Conservation (phyloP, 1,284 basidiomycete genomes). For the Boletus smithii region DNA sequence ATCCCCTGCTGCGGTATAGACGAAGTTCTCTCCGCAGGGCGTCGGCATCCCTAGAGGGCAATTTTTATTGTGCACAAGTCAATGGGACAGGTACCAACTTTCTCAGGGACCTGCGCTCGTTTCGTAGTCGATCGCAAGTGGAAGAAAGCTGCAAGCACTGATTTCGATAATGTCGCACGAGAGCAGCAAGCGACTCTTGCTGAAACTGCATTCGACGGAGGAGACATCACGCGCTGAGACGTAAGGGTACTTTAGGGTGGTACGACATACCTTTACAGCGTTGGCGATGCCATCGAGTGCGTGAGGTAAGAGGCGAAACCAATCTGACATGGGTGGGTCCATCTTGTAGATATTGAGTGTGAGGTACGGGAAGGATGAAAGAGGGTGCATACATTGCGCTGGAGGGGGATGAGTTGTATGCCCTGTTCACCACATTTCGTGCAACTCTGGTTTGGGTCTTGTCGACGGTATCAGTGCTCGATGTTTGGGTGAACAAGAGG, state of each 20-base stretch:
- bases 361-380: background rate
- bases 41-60: slow-evolving; percentile 44
- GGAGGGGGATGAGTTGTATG: slow-evolving; percentile 69
- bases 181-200: slow-evolving; percentile 65
- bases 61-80: slow-evolving; percentile 7
- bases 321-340: slow-evolving; percentile 72
- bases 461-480: background rate
- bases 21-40: slow-evolving; percentile 50
- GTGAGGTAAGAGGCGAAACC: slow-evolving; percentile 65
- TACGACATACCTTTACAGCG: slow-evolving; percentile 56
- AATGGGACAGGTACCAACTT: slow-evolving; percentile 41
- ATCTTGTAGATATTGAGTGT: slow-evolving; percentile 43
- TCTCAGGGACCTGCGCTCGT: slow-evolving; percentile 48
- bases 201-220: slow-evolving; percentile 54
- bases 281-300: slow-evolving; percentile 60
- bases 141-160: slow-evolving; percentile 36
- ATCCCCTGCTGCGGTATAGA: slow-evolving; percentile 38
- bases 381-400: slow-evolving; percentile 55
- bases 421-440: slow-evolving; percentile 55
- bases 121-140: slow-evolving; percentile 34
- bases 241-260: background rate
- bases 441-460: slow-evolving; percentile 71
- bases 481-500: background rate
- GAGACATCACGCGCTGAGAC: too few relatives aligned
- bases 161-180: slow-evolving; percentile 58